phyloP scores from a whole-genome alignment of 352 stramenopile species.

The Phytophthora macrochlamydospora region DNA sequence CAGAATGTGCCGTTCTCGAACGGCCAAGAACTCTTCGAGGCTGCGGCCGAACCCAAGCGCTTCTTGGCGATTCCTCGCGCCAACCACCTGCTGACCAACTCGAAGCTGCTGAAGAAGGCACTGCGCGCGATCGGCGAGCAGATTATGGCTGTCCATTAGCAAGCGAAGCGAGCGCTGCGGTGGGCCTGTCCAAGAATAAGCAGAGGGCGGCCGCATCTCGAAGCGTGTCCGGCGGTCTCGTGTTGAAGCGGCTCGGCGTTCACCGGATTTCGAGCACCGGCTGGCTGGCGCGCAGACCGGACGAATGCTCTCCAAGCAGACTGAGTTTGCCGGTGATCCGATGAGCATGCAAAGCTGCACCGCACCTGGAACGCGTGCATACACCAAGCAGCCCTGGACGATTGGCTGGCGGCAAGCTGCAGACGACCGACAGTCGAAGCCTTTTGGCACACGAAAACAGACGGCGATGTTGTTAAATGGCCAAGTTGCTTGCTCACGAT shows the following conservation, averaged over 20 bases:
- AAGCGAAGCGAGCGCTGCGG: conserved; percentile 9
- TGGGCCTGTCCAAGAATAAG: background rate
- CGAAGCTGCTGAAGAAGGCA: conserved; percentile 75
- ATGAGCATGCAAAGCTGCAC: conserved; percentile 23
- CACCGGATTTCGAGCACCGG: conserved; percentile 9
- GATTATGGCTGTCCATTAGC: conserved; percentile 18
- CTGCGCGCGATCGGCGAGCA: conserved; percentile 52
- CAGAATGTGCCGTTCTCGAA: conserved; percentile 59
- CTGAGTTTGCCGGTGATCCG: background rate
- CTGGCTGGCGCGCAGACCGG: conserved; percentile 9
- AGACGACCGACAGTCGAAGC: conserved; percentile 6
- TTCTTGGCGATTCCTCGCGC: conserved; percentile 58
- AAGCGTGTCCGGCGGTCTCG: conserved; percentile 25
- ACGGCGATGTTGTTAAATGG: conserved; percentile 19
- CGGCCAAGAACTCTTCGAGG: conserved; percentile 59
- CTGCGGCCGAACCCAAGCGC: conserved; percentile 59
- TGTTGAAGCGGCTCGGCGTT: conserved; percentile 22
- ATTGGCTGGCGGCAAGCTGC: conserved; percentile 25
- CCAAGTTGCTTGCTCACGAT: conserved; percentile 1
- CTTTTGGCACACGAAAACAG: conserved; percentile 15
- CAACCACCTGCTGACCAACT: conserved; percentile 82
- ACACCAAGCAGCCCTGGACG: conserved; percentile 27
- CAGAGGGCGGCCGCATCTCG: background rate
- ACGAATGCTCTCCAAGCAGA: conserved; percentile 17
- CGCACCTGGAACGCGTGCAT: conserved; percentile 19